Conservation (phyloP, 192 early-diverging fungal species). For the Umbelopsis sp. region DNA sequence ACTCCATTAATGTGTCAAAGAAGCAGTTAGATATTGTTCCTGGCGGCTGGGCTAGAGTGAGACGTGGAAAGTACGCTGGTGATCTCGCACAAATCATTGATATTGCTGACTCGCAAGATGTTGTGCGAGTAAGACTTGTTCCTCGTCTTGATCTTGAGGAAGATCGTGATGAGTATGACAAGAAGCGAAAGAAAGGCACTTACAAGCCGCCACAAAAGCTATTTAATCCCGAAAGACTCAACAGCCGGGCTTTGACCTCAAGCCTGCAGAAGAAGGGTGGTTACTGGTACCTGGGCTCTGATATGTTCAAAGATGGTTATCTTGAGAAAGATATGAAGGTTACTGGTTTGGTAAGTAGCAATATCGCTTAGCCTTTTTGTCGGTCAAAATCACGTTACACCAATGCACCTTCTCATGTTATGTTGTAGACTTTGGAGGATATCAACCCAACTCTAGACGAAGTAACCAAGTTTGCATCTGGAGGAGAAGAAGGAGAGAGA, state of each 20-base stretch:
- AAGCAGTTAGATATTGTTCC: slow-evolving; percentile 62
- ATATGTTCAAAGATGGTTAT: slow-evolving; percentile 77
- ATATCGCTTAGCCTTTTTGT: background rate
- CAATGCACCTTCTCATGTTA: background rate
- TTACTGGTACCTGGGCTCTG: slow-evolving; percentile 59
- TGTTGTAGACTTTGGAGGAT: slow-evolving; percentile 54
- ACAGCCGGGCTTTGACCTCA: slow-evolving; percentile 44
- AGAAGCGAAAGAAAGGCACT: slow-evolving; percentile 64
- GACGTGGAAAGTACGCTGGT: slow-evolving; percentile 90
- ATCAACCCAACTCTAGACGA: slow-evolving; percentile 93
- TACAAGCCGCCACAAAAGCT: slow-evolving; percentile 73
- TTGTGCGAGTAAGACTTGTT: slow-evolving; percentile 70
- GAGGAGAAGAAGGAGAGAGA: slow-evolving; percentile 55
- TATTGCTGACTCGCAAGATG: slow-evolving; percentile 68
- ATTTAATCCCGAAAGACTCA: slow-evolving; percentile 66
- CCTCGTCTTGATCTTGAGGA: slow-evolving; percentile 70
- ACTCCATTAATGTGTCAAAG: slow-evolving; percentile 78
- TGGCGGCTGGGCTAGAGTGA: slow-evolving; percentile 87
- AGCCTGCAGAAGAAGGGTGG: slow-evolving; percentile 61
- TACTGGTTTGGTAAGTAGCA: slow-evolving; percentile 48
- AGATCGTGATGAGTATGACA: slow-evolving; percentile 43
- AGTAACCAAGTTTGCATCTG: slow-evolving; percentile 80
- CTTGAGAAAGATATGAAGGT: slow-evolving; percentile 82
- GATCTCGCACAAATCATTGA: slow-evolving; percentile 84
- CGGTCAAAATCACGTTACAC: background rate